phyloP scores from a whole-genome alignment of 1,284 basidiomycete species.

The Cutaneotrichosporon mucoides region DNA sequence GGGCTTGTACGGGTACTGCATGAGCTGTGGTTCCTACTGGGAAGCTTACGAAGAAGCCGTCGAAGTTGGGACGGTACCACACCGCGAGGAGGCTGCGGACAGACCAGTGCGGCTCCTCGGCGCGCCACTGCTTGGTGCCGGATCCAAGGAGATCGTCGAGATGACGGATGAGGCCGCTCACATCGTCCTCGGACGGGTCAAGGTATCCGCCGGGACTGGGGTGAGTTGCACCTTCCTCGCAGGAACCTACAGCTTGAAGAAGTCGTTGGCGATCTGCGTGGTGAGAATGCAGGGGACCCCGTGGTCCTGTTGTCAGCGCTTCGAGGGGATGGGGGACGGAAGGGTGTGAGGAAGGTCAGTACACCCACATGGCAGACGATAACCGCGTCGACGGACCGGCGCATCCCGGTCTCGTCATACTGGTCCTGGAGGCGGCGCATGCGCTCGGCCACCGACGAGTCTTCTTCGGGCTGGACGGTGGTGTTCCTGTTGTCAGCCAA shows the following conservation, averaged over 20 bases:
- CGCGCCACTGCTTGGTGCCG: constrained; percentile 56
- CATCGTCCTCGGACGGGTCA: constrained; percentile 89
- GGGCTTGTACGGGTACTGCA: constrained; percentile 93
- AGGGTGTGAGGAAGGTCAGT: not conserved
- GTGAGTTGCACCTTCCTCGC: too few relatives aligned
- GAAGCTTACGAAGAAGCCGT: constrained; percentile 89
- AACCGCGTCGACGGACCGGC: constrained; percentile 91
- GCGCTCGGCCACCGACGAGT: constrained; percentile 85
- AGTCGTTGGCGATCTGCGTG: constrained; percentile 96
- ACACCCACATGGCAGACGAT: constrained; percentile 74
- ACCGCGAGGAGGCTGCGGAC: constrained; percentile 90
- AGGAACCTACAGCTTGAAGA: constrained; percentile 97
- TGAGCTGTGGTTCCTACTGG: too few relatives aligned
- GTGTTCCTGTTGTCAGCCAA: constrained; percentile 14
- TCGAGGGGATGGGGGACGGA: too few relatives aligned
- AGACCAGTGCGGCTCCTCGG: constrained; percentile 61
- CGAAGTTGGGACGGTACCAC: constrained; percentile 97
- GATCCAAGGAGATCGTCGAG: constrained; percentile 79
- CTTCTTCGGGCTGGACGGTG: constrained; percentile 84
- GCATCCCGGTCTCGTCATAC: constrained; percentile 93
- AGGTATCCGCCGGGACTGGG: constrained; percentile 93
- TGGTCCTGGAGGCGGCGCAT: constrained; percentile 88
- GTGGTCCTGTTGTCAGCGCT: constrained; percentile 59
- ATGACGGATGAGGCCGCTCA: constrained; percentile 78
- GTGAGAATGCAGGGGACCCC: constrained; percentile 94